These are phyloP conservation scores for Leishmania mexicana DNA, from an alignment of 208 protist species.

Conservation along the genomic window DNA sequence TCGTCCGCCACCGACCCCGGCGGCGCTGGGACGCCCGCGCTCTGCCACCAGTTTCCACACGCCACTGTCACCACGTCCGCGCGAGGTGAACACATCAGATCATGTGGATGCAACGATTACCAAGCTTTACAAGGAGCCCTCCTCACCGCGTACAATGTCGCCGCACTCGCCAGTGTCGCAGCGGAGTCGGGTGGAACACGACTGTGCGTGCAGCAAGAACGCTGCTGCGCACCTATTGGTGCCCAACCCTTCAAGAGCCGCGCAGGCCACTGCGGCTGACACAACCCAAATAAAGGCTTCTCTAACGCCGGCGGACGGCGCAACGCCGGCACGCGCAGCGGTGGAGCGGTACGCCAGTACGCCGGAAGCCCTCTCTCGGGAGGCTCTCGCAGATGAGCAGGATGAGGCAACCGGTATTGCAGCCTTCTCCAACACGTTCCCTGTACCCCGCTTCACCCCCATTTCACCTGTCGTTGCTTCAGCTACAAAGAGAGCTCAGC, in stretches of 20 bases:
- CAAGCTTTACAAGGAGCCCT: conserved; percentile 11
- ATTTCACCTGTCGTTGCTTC: conserved; percentile 1
- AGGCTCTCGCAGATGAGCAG: not conserved
- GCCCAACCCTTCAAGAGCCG: not conserved
- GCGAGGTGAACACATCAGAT: conserved; percentile 39
- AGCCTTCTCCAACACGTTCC: conserved; percentile 29
- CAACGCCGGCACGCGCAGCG: not conserved
- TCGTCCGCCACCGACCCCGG: conserved; percentile 18
- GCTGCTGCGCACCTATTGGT: not conserved
- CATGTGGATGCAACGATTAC: conserved; percentile 2
- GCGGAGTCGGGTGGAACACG: conserved; percentile 10
- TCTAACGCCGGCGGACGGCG: not conserved
- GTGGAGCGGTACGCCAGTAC: not conserved
- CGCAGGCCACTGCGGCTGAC: not conserved
- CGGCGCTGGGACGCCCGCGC: not conserved
- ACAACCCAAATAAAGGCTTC: not conserved
- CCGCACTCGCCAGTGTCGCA: conserved; percentile 15
- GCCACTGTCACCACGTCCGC: conserved; percentile 21
- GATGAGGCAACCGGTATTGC: conserved; percentile 6
- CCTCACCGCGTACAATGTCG: conserved; percentile 19
- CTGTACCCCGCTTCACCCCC: conserved; percentile 30
- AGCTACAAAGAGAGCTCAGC: not conserved
- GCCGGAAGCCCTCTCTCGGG: not conserved
- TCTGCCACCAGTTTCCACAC: not conserved
- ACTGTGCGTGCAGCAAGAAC: not conserved